Evolutionary conservation across 1,284 basidiomycete genomes (phyloP).

Genomic region (Cutaneotrichosporon sp.): DNA sequence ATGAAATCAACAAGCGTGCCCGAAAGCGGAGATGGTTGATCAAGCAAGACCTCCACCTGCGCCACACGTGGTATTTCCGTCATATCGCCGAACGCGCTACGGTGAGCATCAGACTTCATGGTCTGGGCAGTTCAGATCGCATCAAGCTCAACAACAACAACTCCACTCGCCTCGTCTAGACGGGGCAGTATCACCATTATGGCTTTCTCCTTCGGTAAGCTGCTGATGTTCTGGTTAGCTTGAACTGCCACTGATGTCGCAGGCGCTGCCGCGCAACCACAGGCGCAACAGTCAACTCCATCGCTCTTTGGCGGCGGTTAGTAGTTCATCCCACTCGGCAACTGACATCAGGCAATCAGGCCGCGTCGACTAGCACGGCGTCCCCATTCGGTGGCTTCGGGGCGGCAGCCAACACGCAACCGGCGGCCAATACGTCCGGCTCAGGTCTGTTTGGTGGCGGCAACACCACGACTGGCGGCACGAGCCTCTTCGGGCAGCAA

Average conservation of each 20-base stretch:
- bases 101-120: conserved; percentile 1
- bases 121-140: too few species aligned
- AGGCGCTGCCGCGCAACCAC: conserved; percentile 12
- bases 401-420: neutral
- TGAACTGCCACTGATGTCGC: conserved; percentile 6
- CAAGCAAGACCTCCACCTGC: conserved; percentile 1
- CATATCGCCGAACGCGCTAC: conserved; percentile 3
- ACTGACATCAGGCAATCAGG: conserved; percentile 10
- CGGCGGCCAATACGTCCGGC: neutral
- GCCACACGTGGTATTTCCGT: conserved; percentile 9
- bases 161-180: neutral
- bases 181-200: conserved; percentile 12
- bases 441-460: conserved; percentile 2
- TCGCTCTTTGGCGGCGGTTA: conserved; percentile 20
- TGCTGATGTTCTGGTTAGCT: too few species aligned
- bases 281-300: conserved; percentile 9
- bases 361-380: conserved; percentile 11
- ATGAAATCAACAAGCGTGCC: neutral
- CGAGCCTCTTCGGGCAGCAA: conserved; percentile 10
- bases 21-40: too few species aligned
- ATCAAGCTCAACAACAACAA: neutral
- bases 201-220: conserved; percentile 28
- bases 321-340: neutral
- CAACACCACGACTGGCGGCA: conserved; percentile 4
- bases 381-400: conserved; percentile 11